These are phyloP conservation scores for Paracorniculantispora psalliotae DNA, from an alignment of 2,329 filamentous ascomycete genomes.

Conservation along the genomic window DNA sequence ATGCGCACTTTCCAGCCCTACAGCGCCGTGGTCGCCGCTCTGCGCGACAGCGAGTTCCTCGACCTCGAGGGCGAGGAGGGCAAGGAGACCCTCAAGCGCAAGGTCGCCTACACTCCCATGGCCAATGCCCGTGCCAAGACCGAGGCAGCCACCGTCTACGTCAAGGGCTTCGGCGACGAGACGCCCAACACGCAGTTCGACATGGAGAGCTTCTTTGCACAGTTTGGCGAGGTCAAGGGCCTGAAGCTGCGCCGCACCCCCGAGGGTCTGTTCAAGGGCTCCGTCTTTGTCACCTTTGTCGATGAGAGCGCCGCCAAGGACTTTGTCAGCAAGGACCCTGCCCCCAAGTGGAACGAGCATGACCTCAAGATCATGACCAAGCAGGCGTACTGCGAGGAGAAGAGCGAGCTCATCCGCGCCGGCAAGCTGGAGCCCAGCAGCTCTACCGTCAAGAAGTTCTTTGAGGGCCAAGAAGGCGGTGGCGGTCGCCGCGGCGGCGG, in stretches of 20 bases:
- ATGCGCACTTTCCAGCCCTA: constrained; percentile 94
- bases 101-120: constrained; percentile 59
- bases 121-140: constrained; percentile 58
- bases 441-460: constrained; percentile 40
- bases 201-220: constrained; percentile 84
- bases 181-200: constrained; percentile 83
- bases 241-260: constrained; percentile 79
- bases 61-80: constrained; percentile 70
- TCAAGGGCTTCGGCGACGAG: constrained; percentile 89
- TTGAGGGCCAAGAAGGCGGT: constrained; percentile 40
- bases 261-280: constrained; percentile 83
- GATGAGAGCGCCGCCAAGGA: constrained; percentile 71
- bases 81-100: constrained; percentile 69
- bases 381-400: constrained; percentile 77
- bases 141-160: constrained; percentile 76
- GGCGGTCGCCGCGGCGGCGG: constrained; percentile 35
- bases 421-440: constrained; percentile 61
- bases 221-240: constrained; percentile 71
- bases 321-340: constrained; percentile 74
- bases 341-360: constrained; percentile 78
- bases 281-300: constrained; percentile 90
- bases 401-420: constrained; percentile 64
- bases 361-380: constrained; percentile 83
- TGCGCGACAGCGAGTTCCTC: constrained; percentile 71
- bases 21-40: constrained; percentile 73